These are phyloP conservation scores for Lasiosphaeris hirsuta DNA, from an alignment of 495 filamentous ascomycete species.

Conservation along the genomic window DNA sequence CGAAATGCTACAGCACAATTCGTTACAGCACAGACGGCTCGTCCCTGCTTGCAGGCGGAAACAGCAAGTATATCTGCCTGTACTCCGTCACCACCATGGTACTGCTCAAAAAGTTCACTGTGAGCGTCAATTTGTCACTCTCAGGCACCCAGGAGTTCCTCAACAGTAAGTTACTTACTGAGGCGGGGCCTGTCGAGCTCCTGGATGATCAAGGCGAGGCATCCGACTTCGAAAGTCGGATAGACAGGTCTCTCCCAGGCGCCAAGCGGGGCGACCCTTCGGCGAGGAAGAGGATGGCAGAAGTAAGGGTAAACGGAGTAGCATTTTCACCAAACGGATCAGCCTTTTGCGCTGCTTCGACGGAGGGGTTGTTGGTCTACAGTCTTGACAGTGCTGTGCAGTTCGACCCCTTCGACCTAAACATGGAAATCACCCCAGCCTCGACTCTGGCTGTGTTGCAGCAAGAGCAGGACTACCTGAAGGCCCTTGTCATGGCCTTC, in stretches of 20 bases:
- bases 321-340: constrained; percentile 86
- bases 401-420: constrained; percentile 96
- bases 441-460: constrained; percentile 71
- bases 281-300: constrained; percentile 67
- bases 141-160: constrained; percentile 96
- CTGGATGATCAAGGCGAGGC: constrained; percentile 84
- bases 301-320: constrained; percentile 81
- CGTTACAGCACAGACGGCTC: constrained; percentile 87
- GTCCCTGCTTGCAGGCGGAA: constrained; percentile 85
- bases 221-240: constrained; percentile 81
- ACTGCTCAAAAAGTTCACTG: constrained; percentile 89
- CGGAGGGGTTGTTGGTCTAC: constrained; percentile 91
- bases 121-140: constrained; percentile 87
- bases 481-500: constrained; percentile 95
- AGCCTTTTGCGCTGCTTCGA: constrained; percentile 90
- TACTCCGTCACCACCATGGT: constrained; percentile 88
- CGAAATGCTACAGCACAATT: constrained; percentile 83
- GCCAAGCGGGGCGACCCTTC: constrained; percentile 79
- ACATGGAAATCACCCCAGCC: constrained; percentile 83
- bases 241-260: constrained; percentile 82
- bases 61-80: constrained; percentile 95
- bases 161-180: constrained; percentile 85
- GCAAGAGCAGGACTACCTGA: constrained; percentile 75
- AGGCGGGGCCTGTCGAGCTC: constrained; percentile 78
- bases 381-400: constrained; percentile 73